Evolutionary conservation across 306 rosid genomes (phyloP).

Genomic region (Myrica gale): DNA sequence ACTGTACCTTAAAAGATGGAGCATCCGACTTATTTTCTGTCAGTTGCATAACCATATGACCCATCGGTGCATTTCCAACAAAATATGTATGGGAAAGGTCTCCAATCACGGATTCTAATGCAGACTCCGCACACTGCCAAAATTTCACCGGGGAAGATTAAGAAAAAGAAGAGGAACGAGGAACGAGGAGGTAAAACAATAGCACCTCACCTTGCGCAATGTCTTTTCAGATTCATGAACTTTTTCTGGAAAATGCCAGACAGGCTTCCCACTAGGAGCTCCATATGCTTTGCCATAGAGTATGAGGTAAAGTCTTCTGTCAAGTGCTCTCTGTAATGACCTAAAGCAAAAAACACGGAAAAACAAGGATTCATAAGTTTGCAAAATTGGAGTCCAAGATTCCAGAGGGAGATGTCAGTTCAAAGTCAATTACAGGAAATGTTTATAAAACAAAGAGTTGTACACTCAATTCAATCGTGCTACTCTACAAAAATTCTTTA

Average conservation of each 20-base stretch:
- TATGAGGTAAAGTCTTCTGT: constrained; percentile 84
- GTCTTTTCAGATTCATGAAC: constrained; percentile 78
- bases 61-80: constrained; percentile 98
- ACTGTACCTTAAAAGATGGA: constrained; percentile 60
- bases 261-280: constrained; percentile 52
- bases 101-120: constrained; percentile 69
- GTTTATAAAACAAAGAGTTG: too few species aligned
- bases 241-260: constrained; percentile 90
- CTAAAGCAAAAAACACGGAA: constrained; percentile 35
- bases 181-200: constrained; percentile 14
- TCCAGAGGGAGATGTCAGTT: constrained; percentile 8
- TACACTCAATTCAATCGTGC: neutral
- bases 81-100: constrained; percentile 82
- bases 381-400: neutral
- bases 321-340: constrained; percentile 92
- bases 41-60: constrained; percentile 49
- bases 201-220: constrained; percentile 54
- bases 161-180: neutral
- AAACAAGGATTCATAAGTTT: constrained; percentile 8
- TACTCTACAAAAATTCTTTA: too few species aligned
- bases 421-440: neutral
- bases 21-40: constrained; percentile 40
- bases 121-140: constrained; percentile 88
- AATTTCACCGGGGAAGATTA: neutral
- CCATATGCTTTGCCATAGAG: constrained; percentile 53